These are phyloP conservation scores for Astrephomene gubernaculifera DNA, from an alignment of 139 green algal species.

Conservation along the genomic window DNA sequence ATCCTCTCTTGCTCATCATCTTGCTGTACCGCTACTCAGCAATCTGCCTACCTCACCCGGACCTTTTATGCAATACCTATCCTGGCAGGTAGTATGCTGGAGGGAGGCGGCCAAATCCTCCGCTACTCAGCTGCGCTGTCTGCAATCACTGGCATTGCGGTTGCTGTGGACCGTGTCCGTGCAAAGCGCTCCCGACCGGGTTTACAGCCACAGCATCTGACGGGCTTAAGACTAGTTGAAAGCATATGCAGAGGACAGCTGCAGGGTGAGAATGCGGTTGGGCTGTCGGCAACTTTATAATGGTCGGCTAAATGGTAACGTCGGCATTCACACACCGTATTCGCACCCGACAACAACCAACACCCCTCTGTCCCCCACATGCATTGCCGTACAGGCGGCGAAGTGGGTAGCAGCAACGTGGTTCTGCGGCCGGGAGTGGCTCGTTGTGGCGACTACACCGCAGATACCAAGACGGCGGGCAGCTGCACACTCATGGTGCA, in stretches of 20 bases:
- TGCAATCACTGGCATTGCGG: constrained; percentile 57
- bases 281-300: too few relatives aligned
- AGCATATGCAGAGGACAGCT: constrained; percentile 63
- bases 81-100: constrained; percentile 72
- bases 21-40: too few relatives aligned
- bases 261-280: constrained; percentile 20
- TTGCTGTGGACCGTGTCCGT: constrained; percentile 45
- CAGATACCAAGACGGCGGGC: constrained; percentile 81
- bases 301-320: too few relatives aligned
- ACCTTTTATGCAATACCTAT: too few relatives aligned
- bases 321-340: too few relatives aligned
- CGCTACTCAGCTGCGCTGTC: constrained; percentile 75
- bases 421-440: constrained; percentile 56
- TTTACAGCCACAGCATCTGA: constrained; percentile 73
- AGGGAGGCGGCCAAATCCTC: constrained; percentile 88
- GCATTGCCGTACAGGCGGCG: constrained; percentile 19
- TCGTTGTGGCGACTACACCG: constrained; percentile 45
- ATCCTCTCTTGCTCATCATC: too few relatives aligned
- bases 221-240: constrained; percentile 71
- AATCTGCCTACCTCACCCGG: too few relatives aligned
- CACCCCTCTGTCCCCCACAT: too few relatives aligned
- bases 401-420: constrained; percentile 25
- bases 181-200: constrained; percentile 59
- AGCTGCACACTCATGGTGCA: constrained; percentile 79
- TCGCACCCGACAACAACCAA: too few relatives aligned